A percentile compares a stretch with the other conserved stretches of the same genome.
Conservation (phyloP, 2,329 filamentous ascomycete genomes). For the Verticillium albo-atrum region DNA sequence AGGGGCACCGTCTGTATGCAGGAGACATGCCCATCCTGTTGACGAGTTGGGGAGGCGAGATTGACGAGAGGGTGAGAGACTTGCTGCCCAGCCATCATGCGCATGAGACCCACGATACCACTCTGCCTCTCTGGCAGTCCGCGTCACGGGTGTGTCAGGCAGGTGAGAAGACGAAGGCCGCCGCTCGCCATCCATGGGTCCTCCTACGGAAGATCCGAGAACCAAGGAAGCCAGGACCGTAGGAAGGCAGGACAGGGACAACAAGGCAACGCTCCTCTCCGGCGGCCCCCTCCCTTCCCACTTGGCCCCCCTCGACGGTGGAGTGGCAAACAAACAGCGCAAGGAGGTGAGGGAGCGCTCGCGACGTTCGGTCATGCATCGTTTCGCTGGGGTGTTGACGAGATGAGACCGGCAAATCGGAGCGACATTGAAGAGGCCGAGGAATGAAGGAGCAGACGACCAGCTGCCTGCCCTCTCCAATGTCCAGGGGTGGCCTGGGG, state of each 20-base stretch:
- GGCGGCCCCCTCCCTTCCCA: neutral
- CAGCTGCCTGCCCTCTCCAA: neutral
- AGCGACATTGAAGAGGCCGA: neutral
- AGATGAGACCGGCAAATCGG: neutral
- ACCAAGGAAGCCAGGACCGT: neutral
- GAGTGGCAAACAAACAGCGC: neutral
- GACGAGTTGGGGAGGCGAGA: neutral
- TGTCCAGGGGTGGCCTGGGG: neutral
- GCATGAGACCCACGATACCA: neutral
- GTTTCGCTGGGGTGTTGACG: neutral
- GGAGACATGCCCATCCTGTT: neutral
- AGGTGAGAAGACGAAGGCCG: neutral
- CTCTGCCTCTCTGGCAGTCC: neutral
- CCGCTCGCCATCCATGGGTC: neutral
- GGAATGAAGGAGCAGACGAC: neutral
- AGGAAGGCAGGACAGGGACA: neutral
- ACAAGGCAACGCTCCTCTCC: neutral
- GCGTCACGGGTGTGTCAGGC: neutral
- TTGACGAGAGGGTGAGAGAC: neutral
- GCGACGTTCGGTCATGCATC: neutral
- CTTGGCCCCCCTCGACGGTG: neutral
- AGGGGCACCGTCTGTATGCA: neutral
- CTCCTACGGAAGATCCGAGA: neutral
- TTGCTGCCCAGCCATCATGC: neutral
- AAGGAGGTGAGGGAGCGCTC: neutral